Conservation (phyloP, 768 basidiomycete genomes). For the Boletus pseudo-olivaceus region DNA sequence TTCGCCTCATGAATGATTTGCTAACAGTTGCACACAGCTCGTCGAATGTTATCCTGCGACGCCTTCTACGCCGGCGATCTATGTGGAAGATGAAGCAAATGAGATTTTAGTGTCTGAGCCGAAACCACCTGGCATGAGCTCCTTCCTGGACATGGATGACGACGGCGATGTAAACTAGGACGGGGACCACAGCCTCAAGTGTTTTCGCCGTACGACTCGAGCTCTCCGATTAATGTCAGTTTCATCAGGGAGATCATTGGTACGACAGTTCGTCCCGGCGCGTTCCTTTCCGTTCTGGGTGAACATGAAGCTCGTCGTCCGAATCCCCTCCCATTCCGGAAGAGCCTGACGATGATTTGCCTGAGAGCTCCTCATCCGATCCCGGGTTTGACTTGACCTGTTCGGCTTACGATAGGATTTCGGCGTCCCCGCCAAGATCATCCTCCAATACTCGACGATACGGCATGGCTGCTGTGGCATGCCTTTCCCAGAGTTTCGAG, state of each 20-base stretch:
- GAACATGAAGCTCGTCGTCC: not conserved
- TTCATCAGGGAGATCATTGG: constrained; percentile 17
- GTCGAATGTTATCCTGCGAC: constrained; percentile 17
- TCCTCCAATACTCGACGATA: constrained; percentile 2
- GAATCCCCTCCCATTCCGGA: not conserved
- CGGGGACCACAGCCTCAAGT: not conserved
- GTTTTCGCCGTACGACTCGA: constrained; percentile 14
- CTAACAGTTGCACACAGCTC: not conserved
- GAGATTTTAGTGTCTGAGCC: constrained; percentile 2
- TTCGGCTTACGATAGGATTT: not conserved
- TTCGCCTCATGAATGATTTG: not conserved
- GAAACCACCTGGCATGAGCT: constrained; percentile 6
- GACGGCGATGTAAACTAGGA: not conserved
- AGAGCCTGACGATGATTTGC: not conserved
- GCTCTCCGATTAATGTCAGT: not conserved
- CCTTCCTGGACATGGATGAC: constrained; percentile 14
- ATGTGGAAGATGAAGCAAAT: constrained; percentile 17
- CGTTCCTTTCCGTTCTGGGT: constrained; percentile 13
- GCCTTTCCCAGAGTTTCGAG: not conserved
- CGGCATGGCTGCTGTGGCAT: constrained; percentile 9
- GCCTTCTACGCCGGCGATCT: constrained; percentile 13
- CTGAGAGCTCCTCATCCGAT: not conserved
- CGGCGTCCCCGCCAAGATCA: not conserved
- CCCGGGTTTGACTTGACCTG: not conserved
- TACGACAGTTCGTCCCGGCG: constrained; percentile 1